phyloP scores from a whole-genome alignment of 176 grass and related monocot genomes.

The Paspalum notatum region DNA sequence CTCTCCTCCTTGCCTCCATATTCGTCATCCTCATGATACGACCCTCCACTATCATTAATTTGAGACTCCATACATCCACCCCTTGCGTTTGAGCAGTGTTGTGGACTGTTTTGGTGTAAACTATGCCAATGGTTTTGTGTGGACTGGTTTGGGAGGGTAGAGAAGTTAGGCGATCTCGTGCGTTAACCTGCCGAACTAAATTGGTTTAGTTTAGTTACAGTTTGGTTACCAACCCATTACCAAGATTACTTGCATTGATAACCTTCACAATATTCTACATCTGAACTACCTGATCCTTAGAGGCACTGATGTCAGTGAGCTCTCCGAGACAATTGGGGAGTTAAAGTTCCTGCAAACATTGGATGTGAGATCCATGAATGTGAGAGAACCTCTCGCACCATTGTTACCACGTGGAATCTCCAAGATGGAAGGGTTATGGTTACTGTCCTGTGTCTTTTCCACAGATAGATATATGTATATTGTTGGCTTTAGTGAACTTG shows the following conservation, averaged over 20 bases:
- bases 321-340: constrained; percentile 31
- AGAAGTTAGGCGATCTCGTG: too few relatives aligned
- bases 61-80: too few relatives aligned
- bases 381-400: constrained; percentile 27
- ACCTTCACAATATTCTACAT: constrained; percentile 10
- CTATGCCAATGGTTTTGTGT: too few relatives aligned
- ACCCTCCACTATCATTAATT: too few relatives aligned
- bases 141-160: too few relatives aligned
- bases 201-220: too few relatives aligned
- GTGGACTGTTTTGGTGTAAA: too few relatives aligned
- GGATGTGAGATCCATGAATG: constrained; percentile 46
- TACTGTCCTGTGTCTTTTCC: background rate
- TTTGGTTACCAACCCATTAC: too few relatives aligned
- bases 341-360: constrained; percentile 42
- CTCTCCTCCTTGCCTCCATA: too few relatives aligned
- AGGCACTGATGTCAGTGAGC: constrained; percentile 39
- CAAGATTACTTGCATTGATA: constrained; percentile 15
- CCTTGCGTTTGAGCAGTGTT: too few relatives aligned
- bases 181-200: too few relatives aligned
- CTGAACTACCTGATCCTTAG: constrained; percentile 43
- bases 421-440: background rate
- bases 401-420: constrained; percentile 16
- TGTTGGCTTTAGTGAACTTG: background rate
- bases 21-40: too few relatives aligned
- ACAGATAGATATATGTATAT: background rate